Evolutionary conservation across 2,329 filamentous ascomycete genomes (phyloP).

Genomic region (Colletotrichum coccodes): DNA sequence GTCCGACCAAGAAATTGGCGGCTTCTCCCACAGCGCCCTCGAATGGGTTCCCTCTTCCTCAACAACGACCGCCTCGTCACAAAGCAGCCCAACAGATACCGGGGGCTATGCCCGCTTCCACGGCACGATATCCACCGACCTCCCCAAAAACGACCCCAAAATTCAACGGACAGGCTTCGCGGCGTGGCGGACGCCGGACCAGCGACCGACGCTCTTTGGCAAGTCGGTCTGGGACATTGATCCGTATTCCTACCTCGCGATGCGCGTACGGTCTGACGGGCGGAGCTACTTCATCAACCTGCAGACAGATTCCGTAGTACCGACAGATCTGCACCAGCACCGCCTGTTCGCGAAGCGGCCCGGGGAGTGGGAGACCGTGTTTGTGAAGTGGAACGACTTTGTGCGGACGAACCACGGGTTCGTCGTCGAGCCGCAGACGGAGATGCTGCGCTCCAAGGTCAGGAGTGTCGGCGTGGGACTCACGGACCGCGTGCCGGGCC

Average conservation of each 20-base stretch:
- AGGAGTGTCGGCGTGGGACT: conserved; percentile 86
- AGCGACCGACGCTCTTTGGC: conserved; percentile 83
- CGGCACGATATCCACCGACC: conserved; percentile 86
- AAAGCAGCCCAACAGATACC: conserved; percentile 32
- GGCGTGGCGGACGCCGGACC: conserved; percentile 86
- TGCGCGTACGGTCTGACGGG: conserved; percentile 91
- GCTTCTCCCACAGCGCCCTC: conserved; percentile 80
- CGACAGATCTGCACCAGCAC: conserved; percentile 97
- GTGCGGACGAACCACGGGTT: conserved; percentile 94
- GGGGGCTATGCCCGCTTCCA: conserved; percentile 79
- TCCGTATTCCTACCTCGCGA: conserved; percentile 85
- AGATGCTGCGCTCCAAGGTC: conserved; percentile 88
- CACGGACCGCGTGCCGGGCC: conserved; percentile 88
- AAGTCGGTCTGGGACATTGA: conserved; percentile 89
- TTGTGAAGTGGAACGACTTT: conserved; percentile 91
- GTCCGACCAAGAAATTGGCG: conserved; percentile 88
- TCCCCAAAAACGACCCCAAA: conserved; percentile 79
- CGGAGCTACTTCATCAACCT: conserved; percentile 94
- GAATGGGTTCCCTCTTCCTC: conserved; percentile 63
- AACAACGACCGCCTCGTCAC: conserved; percentile 29
- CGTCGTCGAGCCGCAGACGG: conserved; percentile 91
- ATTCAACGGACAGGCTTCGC: conserved; percentile 87
- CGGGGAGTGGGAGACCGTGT: conserved; percentile 94
- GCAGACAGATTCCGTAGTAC: conserved; percentile 92
- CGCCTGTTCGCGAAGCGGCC: conserved; percentile 81